These are phyloP conservation scores for Penicillium malachiteum DNA, from an alignment of 495 filamentous ascomycete species.

Conservation along the genomic window DNA sequence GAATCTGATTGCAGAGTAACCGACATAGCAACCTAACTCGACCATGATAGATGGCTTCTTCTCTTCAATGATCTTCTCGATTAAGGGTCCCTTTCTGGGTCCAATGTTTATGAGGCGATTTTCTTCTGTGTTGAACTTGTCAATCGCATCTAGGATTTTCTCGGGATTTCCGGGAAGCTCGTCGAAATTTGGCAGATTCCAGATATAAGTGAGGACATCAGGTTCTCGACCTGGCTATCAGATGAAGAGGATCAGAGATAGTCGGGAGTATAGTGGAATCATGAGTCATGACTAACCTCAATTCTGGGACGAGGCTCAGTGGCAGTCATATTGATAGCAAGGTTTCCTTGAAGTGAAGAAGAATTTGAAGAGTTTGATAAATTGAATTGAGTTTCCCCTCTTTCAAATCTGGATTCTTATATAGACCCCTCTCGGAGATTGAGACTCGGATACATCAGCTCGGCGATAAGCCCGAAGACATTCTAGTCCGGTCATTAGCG, in stretches of 20 bases:
- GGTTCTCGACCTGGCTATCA: slow-evolving; percentile 55
- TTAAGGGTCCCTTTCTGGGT: slow-evolving; percentile 62
- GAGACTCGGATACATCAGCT: not conserved
- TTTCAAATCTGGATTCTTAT: not conserved
- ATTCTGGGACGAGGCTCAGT: not conserved
- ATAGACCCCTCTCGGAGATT: not conserved
- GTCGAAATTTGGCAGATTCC: slow-evolving; percentile 45
- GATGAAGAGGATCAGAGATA: too few species aligned
- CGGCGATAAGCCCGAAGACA: not conserved
- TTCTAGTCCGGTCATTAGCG: not conserved
- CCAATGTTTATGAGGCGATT: slow-evolving; percentile 73
- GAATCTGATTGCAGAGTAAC: slow-evolving; percentile 70
- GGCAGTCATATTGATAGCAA: not conserved
- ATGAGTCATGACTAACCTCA: not conserved
- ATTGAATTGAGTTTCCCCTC: not conserved
- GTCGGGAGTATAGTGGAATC: not conserved
- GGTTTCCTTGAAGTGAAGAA: not conserved
- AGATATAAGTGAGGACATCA: slow-evolving; percentile 64
- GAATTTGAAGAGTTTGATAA: not conserved
- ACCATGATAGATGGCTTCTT: slow-evolving; percentile 62
- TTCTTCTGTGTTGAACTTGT: slow-evolving; percentile 33
- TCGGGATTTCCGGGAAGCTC: slow-evolving; percentile 43
- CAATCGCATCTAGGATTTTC: slow-evolving; percentile 63
- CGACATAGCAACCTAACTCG: slow-evolving; percentile 74
- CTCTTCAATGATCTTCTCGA: slow-evolving; percentile 57